Evolutionary conservation across 106 monocot species (phyloP).

Genomic region (Narthecium ossifragum): DNA sequence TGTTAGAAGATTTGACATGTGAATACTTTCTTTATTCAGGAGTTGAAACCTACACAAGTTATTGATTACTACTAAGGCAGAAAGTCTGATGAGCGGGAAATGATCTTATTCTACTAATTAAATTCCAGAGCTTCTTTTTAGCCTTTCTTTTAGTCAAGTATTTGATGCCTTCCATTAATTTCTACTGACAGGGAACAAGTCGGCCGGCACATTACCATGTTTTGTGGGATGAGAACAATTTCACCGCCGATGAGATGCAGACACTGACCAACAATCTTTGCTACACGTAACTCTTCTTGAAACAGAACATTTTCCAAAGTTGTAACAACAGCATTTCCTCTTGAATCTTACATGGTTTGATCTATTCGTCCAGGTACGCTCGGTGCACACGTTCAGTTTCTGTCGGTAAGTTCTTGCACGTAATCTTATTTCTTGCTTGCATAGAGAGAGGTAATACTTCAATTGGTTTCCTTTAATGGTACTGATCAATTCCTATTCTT

Average conservation of each 20-base stretch:
- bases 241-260: constrained; percentile 80
- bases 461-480: neutral
- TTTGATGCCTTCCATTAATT: neutral
- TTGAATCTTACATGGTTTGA: neutral
- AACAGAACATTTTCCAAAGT: too few species aligned
- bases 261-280: constrained; percentile 87
- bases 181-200: constrained; percentile 60
- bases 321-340: too few species aligned
- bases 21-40: neutral
- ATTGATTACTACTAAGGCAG: too few species aligned
- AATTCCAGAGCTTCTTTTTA: too few species aligned
- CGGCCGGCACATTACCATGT: constrained; percentile 91
- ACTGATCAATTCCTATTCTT: neutral
- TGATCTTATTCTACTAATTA: too few species aligned
- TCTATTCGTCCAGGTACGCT: constrained; percentile 55
- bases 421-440: too few species aligned
- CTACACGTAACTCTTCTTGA: constrained; percentile 53
- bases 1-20: neutral
- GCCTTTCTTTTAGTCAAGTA: too few species aligned
- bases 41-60: too few species aligned
- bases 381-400: constrained; percentile 88
- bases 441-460: neutral
- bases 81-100: too few species aligned
- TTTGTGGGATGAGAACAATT: constrained; percentile 87
- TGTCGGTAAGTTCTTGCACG: constrained; percentile 53